Base-by-base conservation (phyloP, 352 stramenopile species). In the Aphanomyces invadans region DNA sequence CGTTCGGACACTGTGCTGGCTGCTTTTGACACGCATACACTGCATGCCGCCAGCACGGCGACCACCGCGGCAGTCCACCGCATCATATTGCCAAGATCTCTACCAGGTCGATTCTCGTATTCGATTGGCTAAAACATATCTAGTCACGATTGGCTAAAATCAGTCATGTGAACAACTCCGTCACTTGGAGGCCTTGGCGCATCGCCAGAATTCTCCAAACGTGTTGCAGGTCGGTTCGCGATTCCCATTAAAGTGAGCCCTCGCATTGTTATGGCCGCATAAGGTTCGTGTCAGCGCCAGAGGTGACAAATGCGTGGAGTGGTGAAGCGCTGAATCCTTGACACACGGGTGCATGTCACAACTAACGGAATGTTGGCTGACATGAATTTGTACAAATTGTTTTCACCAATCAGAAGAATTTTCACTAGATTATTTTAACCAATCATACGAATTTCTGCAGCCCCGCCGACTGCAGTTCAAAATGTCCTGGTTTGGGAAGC, bases 401-500 rank as follows among this genome's bases (percentile, higher is more conserved):
- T 54, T 54, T 21, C 10, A 21, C 46, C 19, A 54, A 54, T 54
- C 25, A 54, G n/a, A n/a, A 42, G 15, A 42, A 15, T 15, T 15
- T 42, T 15, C 36, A 15, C 7, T 15, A 42, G 15, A 42, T 42
- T 15, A 42, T 42, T 42, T 42, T 15, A 42, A 15, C 36, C 23
- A 26, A 57, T 31, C 4, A 36, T 10, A n/a, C 11, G 19, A 10
- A 42, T 44, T 60, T 3, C 26, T 29, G n/a, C 46, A 23, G 46
- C n/a, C n/a, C 2, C n/a, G 10, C 10, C 10, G 9, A 57, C 29
- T 33, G 19, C 53, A 32, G 49, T 57, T 26, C 10, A 46, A 28
- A 32, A 62, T 62, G 53, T 62, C 53, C n/a, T 62, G 29, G 29
- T 62, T 62, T 46, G 31, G 31, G 17, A 62, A 62, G 33, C 29